Evolutionary conservation across 2,329 filamentous ascomycete genomes (phyloP), one percentile per base, ranked within the genome.

Genomic region (Ascochyta koolunga): DNA sequence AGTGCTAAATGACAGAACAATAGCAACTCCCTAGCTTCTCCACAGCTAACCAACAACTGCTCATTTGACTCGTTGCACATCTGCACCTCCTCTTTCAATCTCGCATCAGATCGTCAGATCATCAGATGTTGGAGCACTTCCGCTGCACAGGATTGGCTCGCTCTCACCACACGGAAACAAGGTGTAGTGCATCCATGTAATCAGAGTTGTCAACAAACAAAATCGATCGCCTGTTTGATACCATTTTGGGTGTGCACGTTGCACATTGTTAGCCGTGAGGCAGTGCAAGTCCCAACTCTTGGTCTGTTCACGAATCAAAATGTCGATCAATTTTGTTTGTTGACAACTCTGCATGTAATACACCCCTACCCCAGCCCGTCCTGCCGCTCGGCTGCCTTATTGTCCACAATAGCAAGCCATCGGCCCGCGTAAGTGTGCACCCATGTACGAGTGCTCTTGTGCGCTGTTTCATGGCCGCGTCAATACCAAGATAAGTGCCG

Each of bases 401-500:
- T 56, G 55, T 43, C 31, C 32, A 54, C 31, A 50, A 54, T 54
- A 54, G 51, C 51, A 54, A 50, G 37, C 27, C 25, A 49, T 45
- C 51, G 38, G 44, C 11, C 50, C 38, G 44, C 35, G n/a, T 25
- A 2, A 15, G 39, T 40, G 36, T 35, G 36, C 1, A 24, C 19
- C 19, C 37, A 24, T 35, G 22, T 15, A n/a, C n/a, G 49, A 56
- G 64, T 65, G 60, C 58, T 66, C 64, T 67, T 68, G 62, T 67
- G 57, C 58, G 49, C 40, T 45, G 58, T 67, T 65, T 60, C 58
- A 63, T 55, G n/a, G 18, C 2, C 2, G n/a, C 13, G 15, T 54
- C 51, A 46, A 54, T 41, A 49, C 21, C 25, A 31, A 31, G 33
- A 16, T 21, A 16, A 29, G 16, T 25, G 18, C 18, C 18, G 19